Percentiles rank a stretch among this genome's conserved stretches.
These are phyloP conservation scores for Acanthamoeba quina DNA, from an alignment of 208 protist species.

Conservation along the genomic window DNA sequence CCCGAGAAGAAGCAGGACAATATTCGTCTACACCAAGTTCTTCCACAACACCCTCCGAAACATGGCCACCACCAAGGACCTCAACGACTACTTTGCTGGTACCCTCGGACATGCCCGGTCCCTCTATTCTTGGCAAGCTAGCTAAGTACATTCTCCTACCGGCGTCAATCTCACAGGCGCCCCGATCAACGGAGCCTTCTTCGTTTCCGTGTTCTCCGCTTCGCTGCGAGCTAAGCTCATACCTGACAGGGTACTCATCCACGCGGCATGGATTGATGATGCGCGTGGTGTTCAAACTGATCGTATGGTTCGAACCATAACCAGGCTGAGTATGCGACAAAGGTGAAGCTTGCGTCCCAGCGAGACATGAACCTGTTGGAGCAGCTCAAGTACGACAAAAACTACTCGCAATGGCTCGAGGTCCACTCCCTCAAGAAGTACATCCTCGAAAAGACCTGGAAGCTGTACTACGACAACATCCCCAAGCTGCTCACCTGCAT, in stretches of 20 bases:
- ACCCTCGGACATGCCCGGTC: background rate
- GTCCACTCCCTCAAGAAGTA: slow-evolving; percentile 63
- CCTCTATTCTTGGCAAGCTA: background rate
- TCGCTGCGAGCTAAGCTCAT: background rate
- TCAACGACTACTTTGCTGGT: slow-evolving; percentile 75
- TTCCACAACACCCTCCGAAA: slow-evolving; percentile 32
- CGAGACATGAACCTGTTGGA: slow-evolving; percentile 76
- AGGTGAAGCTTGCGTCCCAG: slow-evolving; percentile 1
- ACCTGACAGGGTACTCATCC: background rate
- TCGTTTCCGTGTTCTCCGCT: slow-evolving; percentile 75
- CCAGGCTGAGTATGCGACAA: background rate
- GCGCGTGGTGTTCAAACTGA: slow-evolving; percentile 34
- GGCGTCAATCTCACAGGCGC: background rate
- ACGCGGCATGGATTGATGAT: slow-evolving; percentile 53
- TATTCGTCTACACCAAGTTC: slow-evolving; percentile 51
- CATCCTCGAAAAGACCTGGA: slow-evolving; percentile 75
- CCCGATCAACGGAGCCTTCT: slow-evolving; percentile 74
- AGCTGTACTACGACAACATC: slow-evolving; percentile 78
- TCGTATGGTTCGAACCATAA: background rate
- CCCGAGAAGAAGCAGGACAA: slow-evolving; percentile 76
- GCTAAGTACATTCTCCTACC: background rate
- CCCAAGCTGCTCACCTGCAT: slow-evolving; percentile 79
- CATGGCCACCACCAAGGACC: slow-evolving; percentile 69
- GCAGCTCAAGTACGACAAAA: slow-evolving; percentile 82
- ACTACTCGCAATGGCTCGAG: slow-evolving; percentile 71